Conservation (phyloP, 495 filamentous ascomycete species). For the Neurospora cerealis region DNA sequence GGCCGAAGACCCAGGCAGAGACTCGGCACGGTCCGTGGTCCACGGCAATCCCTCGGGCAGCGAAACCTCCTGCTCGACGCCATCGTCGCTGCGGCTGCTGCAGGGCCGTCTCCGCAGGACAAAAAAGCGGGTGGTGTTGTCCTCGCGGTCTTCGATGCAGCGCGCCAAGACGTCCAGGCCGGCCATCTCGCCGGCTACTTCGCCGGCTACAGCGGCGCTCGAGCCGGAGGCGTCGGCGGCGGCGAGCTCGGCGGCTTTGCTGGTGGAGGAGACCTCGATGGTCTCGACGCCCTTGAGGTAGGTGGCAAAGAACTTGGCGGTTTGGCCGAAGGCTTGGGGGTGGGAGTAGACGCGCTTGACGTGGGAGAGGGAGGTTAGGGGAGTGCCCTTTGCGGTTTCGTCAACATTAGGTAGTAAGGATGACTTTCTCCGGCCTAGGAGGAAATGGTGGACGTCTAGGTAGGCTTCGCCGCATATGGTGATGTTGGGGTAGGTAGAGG, state of each 20-base stretch:
- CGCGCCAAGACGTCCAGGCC: slow-evolving; percentile 59
- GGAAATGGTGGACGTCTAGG: slow-evolving; percentile 74
- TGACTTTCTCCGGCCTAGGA: slow-evolving; percentile 40
- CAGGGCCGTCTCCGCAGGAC: slow-evolving; percentile 46
- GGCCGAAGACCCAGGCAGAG: background rate
- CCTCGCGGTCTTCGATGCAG: slow-evolving; percentile 70
- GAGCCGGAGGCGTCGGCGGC: slow-evolving; percentile 45
- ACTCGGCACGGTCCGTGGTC: background rate
- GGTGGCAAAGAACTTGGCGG: slow-evolving; percentile 57
- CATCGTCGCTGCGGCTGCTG: background rate
- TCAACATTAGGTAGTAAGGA: background rate
- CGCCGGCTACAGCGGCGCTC: slow-evolving; percentile 68
- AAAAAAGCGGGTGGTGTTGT: slow-evolving; percentile 87
- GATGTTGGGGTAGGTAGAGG: slow-evolving; percentile 48
- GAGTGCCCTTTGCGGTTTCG: slow-evolving; percentile 16
- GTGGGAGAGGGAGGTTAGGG: slow-evolving; percentile 33
- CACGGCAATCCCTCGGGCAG: background rate
- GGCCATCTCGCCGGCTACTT: slow-evolving; percentile 55
- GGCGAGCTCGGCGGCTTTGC: slow-evolving; percentile 69
- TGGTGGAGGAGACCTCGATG: slow-evolving; percentile 81
- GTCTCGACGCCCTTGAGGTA: slow-evolving; percentile 61
- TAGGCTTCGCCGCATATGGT: slow-evolving; percentile 73
- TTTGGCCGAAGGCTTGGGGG: slow-evolving; percentile 91
- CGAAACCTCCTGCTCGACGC: background rate
- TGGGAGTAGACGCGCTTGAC: slow-evolving; percentile 70